Evolutionary conservation across 257 asterid species (phyloP), one percentile per base, ranked within the genome.

Genomic region (Solanum neorickii): DNA sequence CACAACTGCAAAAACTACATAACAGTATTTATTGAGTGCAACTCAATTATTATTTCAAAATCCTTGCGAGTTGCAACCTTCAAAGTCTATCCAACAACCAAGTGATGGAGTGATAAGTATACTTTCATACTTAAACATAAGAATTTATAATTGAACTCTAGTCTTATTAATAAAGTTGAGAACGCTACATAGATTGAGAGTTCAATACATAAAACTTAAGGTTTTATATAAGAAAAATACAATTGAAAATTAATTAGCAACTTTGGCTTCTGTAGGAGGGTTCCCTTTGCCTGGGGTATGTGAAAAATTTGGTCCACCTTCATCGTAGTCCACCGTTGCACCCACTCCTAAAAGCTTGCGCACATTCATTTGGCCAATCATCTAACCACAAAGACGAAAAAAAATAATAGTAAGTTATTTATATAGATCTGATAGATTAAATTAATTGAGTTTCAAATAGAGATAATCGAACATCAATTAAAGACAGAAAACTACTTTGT

Each of bases 271-370:
- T 42, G 60, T 82, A 14, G 69, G 74, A 2, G 77, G 70, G 49
- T 29, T 88, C 29, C 92, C 91, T 76, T 87, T 87, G 3, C 89
- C 88, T 10, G 91, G 91, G 13, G 83, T 88, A 27, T 88, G 89
- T 39, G 83, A 70, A 27, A 41, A 15, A 56, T 88, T 87, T 3
- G 91, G 75, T 33, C 89, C 88, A 20, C 88, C 84, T 3, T 90
- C 86, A 41, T 85, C 73, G 83, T 90, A 90, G 87, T 90, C 92
- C 75, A 86, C 25, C 27, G 76, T 86, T 72, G 75, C 82, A n/a
- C 75, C 42, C n/a, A 66, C 44, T 9, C 9, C 78, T 29, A 35
- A 47, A 18, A 87, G 87, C 68, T 89, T 87, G 14, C 86, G 85
- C 47, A 49, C 39, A 69, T 83, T 77, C 46, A 56, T 52, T 41